Evolutionary conservation across 768 basidiomycete species (phyloP).

Genomic region (Rhodotorula kratochvilovae): DNA sequence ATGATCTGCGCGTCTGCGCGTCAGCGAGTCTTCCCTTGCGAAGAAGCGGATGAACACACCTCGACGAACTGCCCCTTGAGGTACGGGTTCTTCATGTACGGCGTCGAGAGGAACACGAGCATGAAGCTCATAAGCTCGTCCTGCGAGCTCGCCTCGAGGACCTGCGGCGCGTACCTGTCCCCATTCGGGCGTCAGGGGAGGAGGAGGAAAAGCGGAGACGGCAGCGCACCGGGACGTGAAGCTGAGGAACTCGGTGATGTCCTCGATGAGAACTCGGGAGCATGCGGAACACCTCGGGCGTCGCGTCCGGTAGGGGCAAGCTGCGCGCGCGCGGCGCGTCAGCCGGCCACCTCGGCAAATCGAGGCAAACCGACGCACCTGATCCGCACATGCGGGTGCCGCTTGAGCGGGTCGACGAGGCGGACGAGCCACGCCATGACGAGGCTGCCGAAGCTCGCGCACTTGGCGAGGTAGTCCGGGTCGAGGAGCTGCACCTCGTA

Average conservation of each 20-base stretch:
- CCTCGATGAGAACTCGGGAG: conserved; percentile 96
- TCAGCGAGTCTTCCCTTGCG: neutral
- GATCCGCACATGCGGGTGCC: conserved; percentile 65
- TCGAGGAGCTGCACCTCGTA: conserved; percentile 82
- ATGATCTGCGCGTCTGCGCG: conserved; percentile 55
- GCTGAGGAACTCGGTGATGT: conserved; percentile 80
- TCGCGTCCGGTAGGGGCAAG: conserved; percentile 75
- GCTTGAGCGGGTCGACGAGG: conserved; percentile 72
- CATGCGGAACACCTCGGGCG: conserved; percentile 76
- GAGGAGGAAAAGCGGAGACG: too few relatives aligned
- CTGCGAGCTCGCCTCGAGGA: conserved; percentile 77
- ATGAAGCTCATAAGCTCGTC: conserved; percentile 79
- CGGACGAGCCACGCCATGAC: conserved; percentile 90
- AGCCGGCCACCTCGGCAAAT: neutral
- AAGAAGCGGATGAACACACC: conserved; percentile 50
- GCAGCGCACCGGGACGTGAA: conserved; percentile 67
- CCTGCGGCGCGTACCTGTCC: conserved; percentile 57
- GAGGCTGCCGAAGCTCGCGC: conserved; percentile 69
- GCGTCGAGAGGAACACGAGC: conserved; percentile 87
- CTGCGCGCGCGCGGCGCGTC: conserved; percentile 50
- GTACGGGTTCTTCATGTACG: conserved; percentile 99
- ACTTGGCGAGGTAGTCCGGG: conserved; percentile 49
- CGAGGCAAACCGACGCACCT: conserved; percentile 54
- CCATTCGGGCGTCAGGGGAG: too few relatives aligned
- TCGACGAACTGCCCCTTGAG: conserved; percentile 94